Conservation (phyloP, 78 protist species). For the Speleostelium caveatum region DNA sequence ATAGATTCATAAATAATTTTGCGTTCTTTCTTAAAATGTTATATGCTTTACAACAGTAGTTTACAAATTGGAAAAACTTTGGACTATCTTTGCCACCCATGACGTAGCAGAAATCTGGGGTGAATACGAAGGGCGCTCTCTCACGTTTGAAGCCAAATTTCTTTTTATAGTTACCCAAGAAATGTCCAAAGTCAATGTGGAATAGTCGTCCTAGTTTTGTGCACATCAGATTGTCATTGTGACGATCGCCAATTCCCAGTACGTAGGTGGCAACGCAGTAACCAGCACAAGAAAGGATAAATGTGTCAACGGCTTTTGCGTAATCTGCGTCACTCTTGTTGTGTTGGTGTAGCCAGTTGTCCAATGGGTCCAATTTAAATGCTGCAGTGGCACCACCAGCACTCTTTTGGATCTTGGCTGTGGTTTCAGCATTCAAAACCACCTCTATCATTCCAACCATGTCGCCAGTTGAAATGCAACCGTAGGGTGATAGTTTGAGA, state of each 20-base stretch:
- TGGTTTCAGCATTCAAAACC: constrained; percentile 91
- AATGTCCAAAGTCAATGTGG: constrained; percentile 97
- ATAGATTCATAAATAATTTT: constrained; percentile 88
- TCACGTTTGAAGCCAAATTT: constrained; percentile 91
- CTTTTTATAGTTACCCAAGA: constrained; percentile 91
- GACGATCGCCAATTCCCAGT: constrained; percentile 99
- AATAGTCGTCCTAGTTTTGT: constrained; percentile 91
- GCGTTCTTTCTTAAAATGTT: constrained; percentile 89
- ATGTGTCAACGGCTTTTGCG: constrained; percentile 83
- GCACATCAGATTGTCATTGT: constrained; percentile 98
- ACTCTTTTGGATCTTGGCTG: constrained; percentile 82
- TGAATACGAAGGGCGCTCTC: constrained; percentile 96
- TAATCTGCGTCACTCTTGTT: constrained; percentile 56
- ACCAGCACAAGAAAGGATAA: constrained; percentile 90
- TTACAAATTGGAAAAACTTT: constrained; percentile 79
- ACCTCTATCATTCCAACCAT: constrained; percentile 96
- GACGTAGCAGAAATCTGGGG: constrained; percentile 92
- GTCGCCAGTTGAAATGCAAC: constrained; percentile 92
- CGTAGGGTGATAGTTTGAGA: constrained; percentile 87
- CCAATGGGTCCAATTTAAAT: constrained; percentile 80
- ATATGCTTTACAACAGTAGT: constrained; percentile 86
- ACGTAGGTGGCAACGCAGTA: constrained; percentile 98
- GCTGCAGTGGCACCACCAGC: constrained; percentile 93
- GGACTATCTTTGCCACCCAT: constrained; percentile 88
- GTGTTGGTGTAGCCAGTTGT: constrained; percentile 85